These are phyloP conservation scores for Ceratocystis smalleyi DNA, from an alignment of 2,329 filamentous ascomycete species.

Conservation along the genomic window DNA sequence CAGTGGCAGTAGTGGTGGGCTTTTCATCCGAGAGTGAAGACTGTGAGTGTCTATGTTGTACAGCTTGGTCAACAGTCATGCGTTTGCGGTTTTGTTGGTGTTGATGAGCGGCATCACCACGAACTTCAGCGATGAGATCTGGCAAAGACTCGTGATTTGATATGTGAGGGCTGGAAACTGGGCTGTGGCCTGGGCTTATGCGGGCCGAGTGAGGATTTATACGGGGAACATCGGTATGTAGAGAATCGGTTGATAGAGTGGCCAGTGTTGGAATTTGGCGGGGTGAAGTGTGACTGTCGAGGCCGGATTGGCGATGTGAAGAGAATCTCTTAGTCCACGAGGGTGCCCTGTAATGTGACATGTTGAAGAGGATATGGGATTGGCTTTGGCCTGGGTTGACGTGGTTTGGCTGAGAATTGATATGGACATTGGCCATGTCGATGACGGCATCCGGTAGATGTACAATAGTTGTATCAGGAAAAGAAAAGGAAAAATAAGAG, in stretches of 20 bases:
- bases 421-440: not conserved
- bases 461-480: not conserved
- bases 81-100: not conserved
- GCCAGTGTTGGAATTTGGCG: constrained; percentile 2
- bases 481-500: not conserved
- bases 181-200: not conserved
- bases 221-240: not conserved
- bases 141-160: not conserved
- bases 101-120: not conserved
- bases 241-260: not conserved
- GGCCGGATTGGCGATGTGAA: constrained; percentile 15
- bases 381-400: not conserved
- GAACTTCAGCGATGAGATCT: not conserved
- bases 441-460: not conserved
- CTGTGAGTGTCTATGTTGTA: not conserved
- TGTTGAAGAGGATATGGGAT: constrained; percentile 10
- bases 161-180: not conserved
- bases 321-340: constrained; percentile 16
- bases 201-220: not conserved
- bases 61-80: not conserved
- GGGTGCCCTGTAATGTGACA: constrained; percentile 13
- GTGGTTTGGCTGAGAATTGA: not conserved
- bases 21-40: not conserved
- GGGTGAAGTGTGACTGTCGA: constrained; percentile 13
- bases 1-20: not conserved